Base-by-base conservation (phyloP, 1,284 basidiomycete species). In the Naganishia cerealis region DNA sequence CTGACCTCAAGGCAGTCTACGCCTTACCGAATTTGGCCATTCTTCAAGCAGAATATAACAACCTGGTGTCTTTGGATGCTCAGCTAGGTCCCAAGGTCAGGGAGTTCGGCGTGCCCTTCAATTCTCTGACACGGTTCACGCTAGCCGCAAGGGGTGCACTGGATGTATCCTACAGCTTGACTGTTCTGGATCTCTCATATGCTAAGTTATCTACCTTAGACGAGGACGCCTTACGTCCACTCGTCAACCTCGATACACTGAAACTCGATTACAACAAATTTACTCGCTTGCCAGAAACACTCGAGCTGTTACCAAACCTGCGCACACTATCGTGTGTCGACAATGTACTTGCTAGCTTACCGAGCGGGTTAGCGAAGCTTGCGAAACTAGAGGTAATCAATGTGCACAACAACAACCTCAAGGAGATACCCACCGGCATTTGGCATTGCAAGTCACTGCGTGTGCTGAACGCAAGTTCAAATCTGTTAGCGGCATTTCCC, bases 371-470 rank as follows among this genome's bases (percentile, higher is more conserved):
- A 61, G 92, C 93, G 33, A 82, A 84, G 18, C 83, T 99, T 65
- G 86, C 87, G 78, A 87, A 86, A 63, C 85, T 99, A n/a, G 85
- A 88, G 72, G 82, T 81, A 3, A 84, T 98, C 53, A 91, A 96
- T 73, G 87, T 90, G 3, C 94, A 96, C 76, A 94, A 94, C 78
- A 99, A 99, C 82, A 91, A 90, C 73, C 82, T 99, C 59, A 86
- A 85, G 24, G 86, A 88, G 72, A 81, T 98, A 0, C 92, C 94
- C 0, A 81, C 82, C 16, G 83, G 86, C 39, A 79, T 99, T 6
- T 99, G 96, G 96, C 85, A 87, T 54, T 98, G 94, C 79, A 83
- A 86, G 0, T 86, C 85, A 6, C 83, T 99, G 55, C 80, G 81
- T 57, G 83, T 85, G 54, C 85, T 99, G 77, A 99, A 98, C 74